These are phyloP conservation scores for Avena eriantha DNA, from an alignment of 176 grass and related monocot species.

Conservation along the genomic window DNA sequence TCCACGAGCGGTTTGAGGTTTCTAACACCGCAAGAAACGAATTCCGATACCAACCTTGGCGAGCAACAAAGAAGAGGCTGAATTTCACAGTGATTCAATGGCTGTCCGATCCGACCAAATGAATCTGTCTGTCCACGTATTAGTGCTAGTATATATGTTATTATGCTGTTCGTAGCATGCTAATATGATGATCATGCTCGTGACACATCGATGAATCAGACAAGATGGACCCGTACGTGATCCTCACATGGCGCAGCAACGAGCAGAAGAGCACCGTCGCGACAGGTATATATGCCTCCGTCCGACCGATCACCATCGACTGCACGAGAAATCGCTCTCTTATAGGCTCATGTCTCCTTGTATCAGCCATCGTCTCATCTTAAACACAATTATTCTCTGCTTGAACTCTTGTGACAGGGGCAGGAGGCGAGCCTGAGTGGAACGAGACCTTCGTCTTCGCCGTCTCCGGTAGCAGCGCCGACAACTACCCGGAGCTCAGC, in stretches of 20 bases:
- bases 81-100: not conserved
- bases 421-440: conserved; percentile 80
- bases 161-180: not conserved
- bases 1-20: not conserved
- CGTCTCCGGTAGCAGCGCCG: conserved; percentile 43
- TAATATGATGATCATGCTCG: too few species aligned
- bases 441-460: conserved; percentile 87
- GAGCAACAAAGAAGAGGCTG: not conserved
- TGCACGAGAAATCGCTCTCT: not conserved
- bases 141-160: not conserved
- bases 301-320: not conserved
- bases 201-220: conserved; percentile 24
- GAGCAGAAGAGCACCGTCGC: conserved; percentile 69
- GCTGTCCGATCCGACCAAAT: not conserved
- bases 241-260: conserved; percentile 61
- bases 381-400: not conserved
- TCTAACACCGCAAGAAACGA: not conserved
- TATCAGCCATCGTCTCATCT: not conserved
- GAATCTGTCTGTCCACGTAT: not conserved
- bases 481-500: conserved; percentile 32
- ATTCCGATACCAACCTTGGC: not conserved
- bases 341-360: too few species aligned
- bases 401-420: conserved; percentile 26
- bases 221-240: conserved; percentile 72
- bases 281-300: conserved; percentile 33